Evolutionary conservation across 108 stramenopile species (phyloP).

Genomic region (Conticribra weissflogii): DNA sequence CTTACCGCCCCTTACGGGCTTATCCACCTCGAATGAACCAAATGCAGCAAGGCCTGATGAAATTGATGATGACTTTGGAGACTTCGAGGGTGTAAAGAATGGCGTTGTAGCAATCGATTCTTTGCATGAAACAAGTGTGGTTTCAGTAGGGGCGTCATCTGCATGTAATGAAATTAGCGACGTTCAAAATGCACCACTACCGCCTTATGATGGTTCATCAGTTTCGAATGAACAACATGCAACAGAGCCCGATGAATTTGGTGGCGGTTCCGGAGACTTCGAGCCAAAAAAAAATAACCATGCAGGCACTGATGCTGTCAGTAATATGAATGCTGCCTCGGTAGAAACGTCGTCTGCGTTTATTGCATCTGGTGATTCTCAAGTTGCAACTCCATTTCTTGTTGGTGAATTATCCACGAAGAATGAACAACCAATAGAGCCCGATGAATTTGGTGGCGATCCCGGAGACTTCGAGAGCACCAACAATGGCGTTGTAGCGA

Average conservation of each 20-base stretch:
- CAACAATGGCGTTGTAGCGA: no score
- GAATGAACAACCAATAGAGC: not conserved
- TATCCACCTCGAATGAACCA: not conserved
- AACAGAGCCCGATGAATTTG: conserved; percentile 30
- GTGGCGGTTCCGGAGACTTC: conserved; percentile 26
- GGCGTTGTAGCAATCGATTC: no score
- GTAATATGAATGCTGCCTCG: not conserved
- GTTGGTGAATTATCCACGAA: not conserved
- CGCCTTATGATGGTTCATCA: not conserved
- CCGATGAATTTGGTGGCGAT: not conserved
- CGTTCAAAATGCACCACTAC: not conserved
- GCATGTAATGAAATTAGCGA: conserved; percentile 15
- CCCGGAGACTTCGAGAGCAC: not conserved
- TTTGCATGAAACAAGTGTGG: not conserved
- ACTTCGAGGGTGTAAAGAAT: conserved; percentile 8
- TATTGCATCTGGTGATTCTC: not conserved
- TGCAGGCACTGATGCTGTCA: no score
- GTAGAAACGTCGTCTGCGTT: not conserved
- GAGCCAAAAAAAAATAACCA: not conserved
- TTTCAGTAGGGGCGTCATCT: not conserved
- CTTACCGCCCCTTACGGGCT: not conserved
- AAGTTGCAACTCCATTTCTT: not conserved
- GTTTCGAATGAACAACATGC: not conserved
- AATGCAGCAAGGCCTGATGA: no score
- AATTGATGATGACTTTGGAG: conserved; percentile 27